Conservation (phyloP, 2,329 filamentous ascomycete species). For the Simplicillium aogashimaense region DNA sequence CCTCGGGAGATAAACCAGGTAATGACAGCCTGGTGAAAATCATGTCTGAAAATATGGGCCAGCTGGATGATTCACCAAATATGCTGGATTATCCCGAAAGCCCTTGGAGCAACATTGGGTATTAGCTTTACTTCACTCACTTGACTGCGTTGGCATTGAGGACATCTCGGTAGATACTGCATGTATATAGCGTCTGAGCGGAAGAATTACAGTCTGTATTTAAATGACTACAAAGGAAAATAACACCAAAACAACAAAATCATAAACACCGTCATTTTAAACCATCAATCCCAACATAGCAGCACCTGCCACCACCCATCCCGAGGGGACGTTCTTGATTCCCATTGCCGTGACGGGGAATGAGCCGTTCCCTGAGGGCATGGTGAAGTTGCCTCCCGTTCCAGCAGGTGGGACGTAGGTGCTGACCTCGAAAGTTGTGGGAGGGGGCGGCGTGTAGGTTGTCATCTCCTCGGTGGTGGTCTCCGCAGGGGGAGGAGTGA, state of each 20-base stretch:
- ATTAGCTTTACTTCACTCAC: constrained; percentile 20
- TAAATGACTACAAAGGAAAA: background rate
- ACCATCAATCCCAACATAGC: background rate
- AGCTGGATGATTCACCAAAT: constrained; percentile 40
- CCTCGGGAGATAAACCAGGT: constrained; percentile 51
- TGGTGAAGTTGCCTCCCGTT: too few relatives aligned
- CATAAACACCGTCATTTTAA: background rate
- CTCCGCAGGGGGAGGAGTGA: too few relatives aligned
- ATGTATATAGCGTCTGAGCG: background rate
- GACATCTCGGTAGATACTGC: background rate
- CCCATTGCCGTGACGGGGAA: too few relatives aligned
- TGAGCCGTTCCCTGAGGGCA: too few relatives aligned
- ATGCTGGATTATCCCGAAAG: constrained; percentile 45
- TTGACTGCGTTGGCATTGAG: background rate
- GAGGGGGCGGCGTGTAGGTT: too few relatives aligned
- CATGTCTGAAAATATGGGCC: constrained; percentile 33
- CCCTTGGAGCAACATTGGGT: constrained; percentile 47
- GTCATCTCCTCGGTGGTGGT: too few relatives aligned
- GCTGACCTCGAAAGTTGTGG: too few relatives aligned
- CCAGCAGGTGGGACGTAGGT: too few relatives aligned
- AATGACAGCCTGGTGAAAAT: constrained; percentile 48
- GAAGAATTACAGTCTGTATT: too few relatives aligned
- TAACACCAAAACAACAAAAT: constrained; percentile 1
- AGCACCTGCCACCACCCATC: too few relatives aligned
- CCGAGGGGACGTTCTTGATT: too few relatives aligned